Evolutionary conservation across 2,329 filamentous ascomycete species (phyloP), one percentile per base, ranked within the genome.

Genomic region (Ilyonectria mors-panacis): DNA sequence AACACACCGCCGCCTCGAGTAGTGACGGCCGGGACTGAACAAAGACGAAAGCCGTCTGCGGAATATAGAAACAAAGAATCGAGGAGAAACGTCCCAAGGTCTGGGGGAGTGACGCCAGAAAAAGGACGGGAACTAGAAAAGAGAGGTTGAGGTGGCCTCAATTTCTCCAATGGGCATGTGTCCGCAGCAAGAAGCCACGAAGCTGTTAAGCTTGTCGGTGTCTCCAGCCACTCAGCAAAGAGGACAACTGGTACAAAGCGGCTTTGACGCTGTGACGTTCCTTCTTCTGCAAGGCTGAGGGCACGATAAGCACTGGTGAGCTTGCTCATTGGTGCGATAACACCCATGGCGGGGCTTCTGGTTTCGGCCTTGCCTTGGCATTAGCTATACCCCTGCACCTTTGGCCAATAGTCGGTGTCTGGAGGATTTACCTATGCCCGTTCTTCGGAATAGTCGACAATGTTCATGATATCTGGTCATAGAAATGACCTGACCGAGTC

Each of bases 141-240:
- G 62, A 78, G 67, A 74, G 73, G 78, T 77, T 73, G 75, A 81
- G 77, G 79, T 81, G 79, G 78, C 79, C 79, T 80, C 72, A 77
- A 76, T 72, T 63, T 72, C 60, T 68, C 67, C 73, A 69, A 75
- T 69, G 59, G 67, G 47, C 26, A 51, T 53, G 59, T 59, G 59
- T 57, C 42, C 48, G 63, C 51, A 66, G 56, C 69, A 76, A 76
- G 75, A 76, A 75, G 75, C 74, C 75, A 76, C 75, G 74, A 74
- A 72, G 63, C 71, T 70, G 62, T 70, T 70, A 70, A 75, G 64
- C 53, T 67, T 69, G 63, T 68, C 54, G 48, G 55, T 54, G 58
- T 47, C 59, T 70, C 68, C 72, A 74, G 70, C 72, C 74, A 75
- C 64, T 72, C 55, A 63, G 57, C 62, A 71, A 79, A 81, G 74